Evolutionary conservation across 768 basidiomycete species (phyloP).

Genomic region (Gloeostereum incarnatum): DNA sequence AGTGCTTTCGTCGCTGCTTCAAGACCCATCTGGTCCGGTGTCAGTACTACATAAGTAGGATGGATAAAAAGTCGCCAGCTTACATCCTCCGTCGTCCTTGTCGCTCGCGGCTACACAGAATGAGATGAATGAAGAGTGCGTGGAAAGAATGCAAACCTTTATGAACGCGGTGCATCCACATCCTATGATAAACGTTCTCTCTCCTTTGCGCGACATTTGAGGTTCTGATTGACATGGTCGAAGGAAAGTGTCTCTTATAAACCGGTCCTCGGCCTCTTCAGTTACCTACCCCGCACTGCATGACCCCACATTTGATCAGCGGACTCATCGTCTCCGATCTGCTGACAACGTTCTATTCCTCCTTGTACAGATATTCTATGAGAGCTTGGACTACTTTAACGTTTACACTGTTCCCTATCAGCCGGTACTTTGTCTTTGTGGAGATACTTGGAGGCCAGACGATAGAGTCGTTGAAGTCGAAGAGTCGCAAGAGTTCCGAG

Average conservation of each 20-base stretch:
- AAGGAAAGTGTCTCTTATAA: too few species aligned
- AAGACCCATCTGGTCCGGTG: conserved; percentile 68
- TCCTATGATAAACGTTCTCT: conserved; percentile 32
- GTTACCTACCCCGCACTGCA: too few species aligned
- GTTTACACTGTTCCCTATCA: conserved; percentile 82
- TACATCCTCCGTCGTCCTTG: conserved; percentile 65
- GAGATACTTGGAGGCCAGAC: conserved; percentile 57
- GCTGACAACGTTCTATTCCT: too few species aligned
- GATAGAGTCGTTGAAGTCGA: conserved; percentile 41
- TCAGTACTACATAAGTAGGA: not conserved
- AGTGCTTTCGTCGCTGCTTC: conserved; percentile 85
- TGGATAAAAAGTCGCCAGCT: conserved; percentile 10
- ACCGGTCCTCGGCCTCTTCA: too few species aligned
- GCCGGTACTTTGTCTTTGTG: conserved; percentile 59
- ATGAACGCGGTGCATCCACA: conserved; percentile 42
- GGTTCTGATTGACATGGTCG: too few species aligned
- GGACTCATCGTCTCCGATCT: too few species aligned
- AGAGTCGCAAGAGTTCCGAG: conserved; percentile 58
- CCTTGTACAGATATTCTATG: conserved; percentile 47
- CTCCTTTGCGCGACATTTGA: conserved; percentile 4
- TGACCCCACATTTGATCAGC: too few species aligned
- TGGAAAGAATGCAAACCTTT: conserved; percentile 24
- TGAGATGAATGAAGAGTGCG: not conserved
- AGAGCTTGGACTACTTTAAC: conserved; percentile 59
- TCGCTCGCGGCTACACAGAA: conserved; percentile 47